phyloP scores from a whole-genome alignment of 768 basidiomycete genomes.

The Mycena indigotica region DNA sequence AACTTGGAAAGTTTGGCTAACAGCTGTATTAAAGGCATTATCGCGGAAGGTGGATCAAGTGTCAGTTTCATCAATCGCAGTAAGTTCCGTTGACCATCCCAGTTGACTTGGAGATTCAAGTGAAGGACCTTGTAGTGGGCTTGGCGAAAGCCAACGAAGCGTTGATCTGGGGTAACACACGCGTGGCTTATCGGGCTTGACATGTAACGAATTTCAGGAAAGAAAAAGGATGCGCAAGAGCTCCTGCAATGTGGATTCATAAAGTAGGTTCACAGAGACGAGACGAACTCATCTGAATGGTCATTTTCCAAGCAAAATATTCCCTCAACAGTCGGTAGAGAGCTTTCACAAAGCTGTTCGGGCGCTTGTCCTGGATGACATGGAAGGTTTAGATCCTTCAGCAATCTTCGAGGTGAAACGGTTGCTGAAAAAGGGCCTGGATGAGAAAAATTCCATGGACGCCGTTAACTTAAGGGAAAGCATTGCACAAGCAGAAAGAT shows the following conservation, averaged over 20 bases:
- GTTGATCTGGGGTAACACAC: slow-evolving; percentile 54
- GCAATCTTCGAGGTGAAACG: slow-evolving; percentile 56
- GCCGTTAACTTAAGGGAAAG: slow-evolving; percentile 69
- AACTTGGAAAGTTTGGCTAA: slow-evolving; percentile 5
- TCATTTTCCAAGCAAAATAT: slow-evolving; percentile 51
- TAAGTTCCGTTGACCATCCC: slow-evolving; percentile 31
- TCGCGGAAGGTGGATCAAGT: slow-evolving; percentile 70
- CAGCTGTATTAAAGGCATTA: slow-evolving; percentile 51
- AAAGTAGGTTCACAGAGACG: slow-evolving; percentile 48
- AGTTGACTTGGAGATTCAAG: background rate
- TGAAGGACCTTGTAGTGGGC: slow-evolving; percentile 58
- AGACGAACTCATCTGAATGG: background rate
- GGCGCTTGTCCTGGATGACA: slow-evolving; percentile 49
- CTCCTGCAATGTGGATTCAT: slow-evolving; percentile 63
- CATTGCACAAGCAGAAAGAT: slow-evolving; percentile 68
- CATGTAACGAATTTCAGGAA: slow-evolving; percentile 21
- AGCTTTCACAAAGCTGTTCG: slow-evolving; percentile 59
- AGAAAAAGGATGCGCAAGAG: slow-evolving; percentile 62
- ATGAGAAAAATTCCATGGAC: slow-evolving; percentile 66
- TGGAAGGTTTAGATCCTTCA: slow-evolving; percentile 57
- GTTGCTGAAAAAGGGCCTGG: slow-evolving; percentile 55
- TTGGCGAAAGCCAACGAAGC: slow-evolving; percentile 70
- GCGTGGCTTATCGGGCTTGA: background rate
- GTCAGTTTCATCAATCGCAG: slow-evolving; percentile 69
- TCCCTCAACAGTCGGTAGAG: slow-evolving; percentile 52